Evolutionary conservation across 306 rosid species (phyloP).

Genomic region (Trifolium fragiferum): DNA sequence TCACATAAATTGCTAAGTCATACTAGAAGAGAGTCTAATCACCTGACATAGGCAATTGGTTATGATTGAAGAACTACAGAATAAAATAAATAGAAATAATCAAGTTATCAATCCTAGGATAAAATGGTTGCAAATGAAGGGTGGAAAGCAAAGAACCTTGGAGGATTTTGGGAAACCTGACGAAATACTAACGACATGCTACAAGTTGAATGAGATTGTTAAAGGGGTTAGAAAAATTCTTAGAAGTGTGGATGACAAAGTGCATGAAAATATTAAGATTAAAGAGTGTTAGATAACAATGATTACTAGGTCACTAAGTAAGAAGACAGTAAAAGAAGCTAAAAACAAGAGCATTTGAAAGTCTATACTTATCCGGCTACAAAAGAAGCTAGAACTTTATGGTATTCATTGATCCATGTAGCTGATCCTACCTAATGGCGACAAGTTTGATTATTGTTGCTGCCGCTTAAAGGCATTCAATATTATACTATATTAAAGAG

Average conservation of each 20-base stretch:
- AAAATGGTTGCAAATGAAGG: not conserved
- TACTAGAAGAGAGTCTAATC: not conserved
- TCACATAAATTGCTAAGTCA: not conserved
- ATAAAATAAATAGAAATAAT: not conserved
- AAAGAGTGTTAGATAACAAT: not conserved
- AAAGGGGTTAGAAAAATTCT: not conserved
- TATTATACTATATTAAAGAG: too few relatives aligned
- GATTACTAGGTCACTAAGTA: not conserved
- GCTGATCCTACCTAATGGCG: too few relatives aligned
- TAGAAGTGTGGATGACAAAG: too few relatives aligned
- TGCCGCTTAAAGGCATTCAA: not conserved
- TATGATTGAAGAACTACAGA: not conserved
- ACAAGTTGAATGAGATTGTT: not conserved
- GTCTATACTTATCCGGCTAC: not conserved
- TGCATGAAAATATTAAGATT: too few relatives aligned
- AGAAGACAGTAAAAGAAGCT: not conserved
- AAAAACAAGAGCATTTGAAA: not conserved
- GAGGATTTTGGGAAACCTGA: not conserved
- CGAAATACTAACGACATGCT: not conserved
- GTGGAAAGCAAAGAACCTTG: not conserved
- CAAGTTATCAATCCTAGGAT: not conserved
- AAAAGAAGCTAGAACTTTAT: too few relatives aligned
- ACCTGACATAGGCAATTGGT: not conserved
- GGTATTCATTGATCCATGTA: too few relatives aligned
- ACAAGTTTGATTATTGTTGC: too few relatives aligned